Evolutionary conservation across 1,284 basidiomycete genomes (phyloP).

Genomic region (Cerioporus squamosus): DNA sequence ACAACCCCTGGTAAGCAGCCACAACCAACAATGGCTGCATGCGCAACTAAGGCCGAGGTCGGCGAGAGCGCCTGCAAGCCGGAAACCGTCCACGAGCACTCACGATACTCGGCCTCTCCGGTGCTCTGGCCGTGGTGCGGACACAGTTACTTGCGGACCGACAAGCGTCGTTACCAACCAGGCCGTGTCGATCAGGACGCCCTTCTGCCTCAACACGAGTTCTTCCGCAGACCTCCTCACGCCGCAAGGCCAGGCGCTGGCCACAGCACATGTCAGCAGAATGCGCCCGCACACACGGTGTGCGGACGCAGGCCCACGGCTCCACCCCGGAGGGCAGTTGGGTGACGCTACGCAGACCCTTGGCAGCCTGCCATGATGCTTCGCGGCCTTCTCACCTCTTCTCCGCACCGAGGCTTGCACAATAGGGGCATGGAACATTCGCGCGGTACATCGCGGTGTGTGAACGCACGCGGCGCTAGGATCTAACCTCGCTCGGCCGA

Average conservation of each 20-base stretch:
- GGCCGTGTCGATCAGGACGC: background rate
- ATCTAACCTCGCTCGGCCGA: slow-evolving; percentile 16
- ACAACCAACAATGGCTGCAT: background rate
- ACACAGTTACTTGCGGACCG: slow-evolving; percentile 3
- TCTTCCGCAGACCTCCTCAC: background rate
- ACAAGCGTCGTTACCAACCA: slow-evolving; percentile 1
- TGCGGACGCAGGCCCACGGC: background rate
- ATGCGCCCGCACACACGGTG: background rate
- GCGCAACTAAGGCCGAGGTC: slow-evolving; percentile 13
- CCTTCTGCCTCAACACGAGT: background rate
- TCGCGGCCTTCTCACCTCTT: slow-evolving; percentile 1
- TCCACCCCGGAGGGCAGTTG: slow-evolving; percentile 3
- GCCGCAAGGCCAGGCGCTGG: no score
- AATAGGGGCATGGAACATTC: slow-evolving; percentile 9
- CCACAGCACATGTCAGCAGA: no score
- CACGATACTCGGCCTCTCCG: slow-evolving; percentile 15
- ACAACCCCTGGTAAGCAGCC: background rate
- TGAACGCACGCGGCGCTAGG: slow-evolving; percentile 4
- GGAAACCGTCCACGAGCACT: slow-evolving; percentile 13
- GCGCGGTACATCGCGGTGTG: slow-evolving; percentile 20
- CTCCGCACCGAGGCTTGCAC: slow-evolving; percentile 18
- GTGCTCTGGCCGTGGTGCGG: background rate
- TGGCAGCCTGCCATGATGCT: slow-evolving; percentile 7
- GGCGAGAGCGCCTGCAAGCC: background rate
- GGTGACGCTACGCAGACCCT: background rate